phyloP scores from a whole-genome alignment of 2,329 filamentous ascomycete species.

The Dactylellina sp. region DNA sequence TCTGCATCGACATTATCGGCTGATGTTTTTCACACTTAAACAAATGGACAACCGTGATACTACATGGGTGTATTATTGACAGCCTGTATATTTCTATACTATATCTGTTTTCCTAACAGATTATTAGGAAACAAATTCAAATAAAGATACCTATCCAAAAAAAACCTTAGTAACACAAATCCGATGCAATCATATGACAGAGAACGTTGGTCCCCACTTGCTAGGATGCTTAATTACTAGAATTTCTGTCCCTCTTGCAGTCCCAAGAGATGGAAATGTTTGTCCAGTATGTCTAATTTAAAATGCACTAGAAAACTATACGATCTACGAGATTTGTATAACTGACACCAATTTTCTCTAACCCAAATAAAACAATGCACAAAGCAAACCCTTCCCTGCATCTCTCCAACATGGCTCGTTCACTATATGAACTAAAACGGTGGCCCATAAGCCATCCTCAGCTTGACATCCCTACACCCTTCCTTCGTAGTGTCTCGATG shows the following conservation, averaged over 20 bases:
- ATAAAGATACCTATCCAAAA: not conserved
- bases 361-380: too few species aligned
- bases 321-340: not conserved
- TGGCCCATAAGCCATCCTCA: conserved; percentile 54
- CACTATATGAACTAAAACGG: conserved; percentile 23
- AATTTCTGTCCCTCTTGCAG: too few species aligned
- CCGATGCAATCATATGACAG: conserved; percentile 1
- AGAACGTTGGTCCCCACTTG: not conserved
- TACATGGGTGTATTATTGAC: too few species aligned
- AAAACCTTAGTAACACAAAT: not conserved
- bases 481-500: conserved; percentile 22
- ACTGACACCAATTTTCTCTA: too few species aligned
- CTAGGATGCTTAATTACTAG: too few species aligned
- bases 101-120: too few species aligned
- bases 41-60: too few species aligned
- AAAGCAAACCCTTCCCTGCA: not conserved
- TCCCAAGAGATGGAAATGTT: too few species aligned
- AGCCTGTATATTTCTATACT: too few species aligned
- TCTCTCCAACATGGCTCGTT: not conserved
- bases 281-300: too few species aligned
- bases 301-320: not conserved
- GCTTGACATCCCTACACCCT: conserved; percentile 43
- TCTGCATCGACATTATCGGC: not conserved
- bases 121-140: not conserved
- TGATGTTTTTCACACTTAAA: too few species aligned